Conservation (phyloP, 345 rosid genomes). For the Eutrema japonicum region DNA sequence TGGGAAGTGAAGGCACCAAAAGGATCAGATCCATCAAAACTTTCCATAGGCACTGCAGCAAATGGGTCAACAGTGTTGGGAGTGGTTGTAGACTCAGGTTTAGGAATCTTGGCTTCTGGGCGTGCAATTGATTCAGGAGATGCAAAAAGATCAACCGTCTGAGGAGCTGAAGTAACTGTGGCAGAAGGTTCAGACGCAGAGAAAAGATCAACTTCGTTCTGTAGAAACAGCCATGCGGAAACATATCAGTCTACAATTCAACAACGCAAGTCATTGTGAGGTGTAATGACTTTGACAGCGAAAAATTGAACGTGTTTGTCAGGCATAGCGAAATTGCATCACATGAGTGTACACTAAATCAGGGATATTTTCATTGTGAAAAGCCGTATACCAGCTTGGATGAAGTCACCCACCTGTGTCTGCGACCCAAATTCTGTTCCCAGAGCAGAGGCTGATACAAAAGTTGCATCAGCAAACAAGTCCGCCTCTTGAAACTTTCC, state of each 20-base stretch:
- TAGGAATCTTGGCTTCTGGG: slow-evolving; percentile 54
- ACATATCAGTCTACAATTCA: slow-evolving; percentile 21
- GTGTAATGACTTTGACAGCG: slow-evolving; percentile 4
- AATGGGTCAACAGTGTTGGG: slow-evolving; percentile 72
- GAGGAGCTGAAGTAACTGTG: slow-evolving; percentile 53
- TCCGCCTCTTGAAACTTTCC: slow-evolving; percentile 63
- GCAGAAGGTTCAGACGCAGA: slow-evolving; percentile 44
- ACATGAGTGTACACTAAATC: neutral
- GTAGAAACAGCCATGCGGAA: slow-evolving; percentile 33
- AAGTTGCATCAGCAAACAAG: slow-evolving; percentile 94
- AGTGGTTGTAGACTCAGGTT: slow-evolving; percentile 45
- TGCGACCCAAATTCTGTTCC: slow-evolving; percentile 51
- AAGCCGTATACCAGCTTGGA: slow-evolving; percentile 8
- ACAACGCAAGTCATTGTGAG: slow-evolving; percentile 12
- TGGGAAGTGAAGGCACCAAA: slow-evolving; percentile 78
- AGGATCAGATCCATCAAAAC: slow-evolving; percentile 82
- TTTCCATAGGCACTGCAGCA: slow-evolving; percentile 78
- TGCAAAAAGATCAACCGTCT: slow-evolving; percentile 68
- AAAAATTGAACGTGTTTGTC: neutral
- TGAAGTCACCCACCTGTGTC: slow-evolving; percentile 55
- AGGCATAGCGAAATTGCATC: slow-evolving; percentile 18
- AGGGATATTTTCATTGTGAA: neutral
- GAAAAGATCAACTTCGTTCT: slow-evolving; percentile 48
- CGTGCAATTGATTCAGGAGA: slow-evolving; percentile 55
- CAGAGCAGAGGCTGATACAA: slow-evolving; percentile 80